Percentiles rank a stretch among this genome's conserved stretches.
phyloP scores from a whole-genome alignment of 108 stramenopile species.

The Fragilaria radians region DNA sequence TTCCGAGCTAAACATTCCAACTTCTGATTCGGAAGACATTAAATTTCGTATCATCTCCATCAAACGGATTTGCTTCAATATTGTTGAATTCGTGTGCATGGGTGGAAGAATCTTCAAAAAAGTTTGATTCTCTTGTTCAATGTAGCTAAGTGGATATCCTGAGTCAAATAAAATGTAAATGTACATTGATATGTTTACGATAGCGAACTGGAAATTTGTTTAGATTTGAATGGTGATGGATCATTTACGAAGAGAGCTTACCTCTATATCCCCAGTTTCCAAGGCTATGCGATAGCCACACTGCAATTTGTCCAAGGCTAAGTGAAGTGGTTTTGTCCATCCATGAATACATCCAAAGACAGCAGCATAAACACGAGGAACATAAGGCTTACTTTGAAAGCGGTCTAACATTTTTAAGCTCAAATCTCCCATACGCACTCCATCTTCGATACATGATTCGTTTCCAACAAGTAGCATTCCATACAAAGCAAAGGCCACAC shows the following conservation, averaged over 20 bases:
- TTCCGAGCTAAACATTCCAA: too few relatives aligned
- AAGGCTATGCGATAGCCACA: slow-evolving; percentile 15
- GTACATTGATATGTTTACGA: too few relatives aligned
- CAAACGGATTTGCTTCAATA: too few relatives aligned
- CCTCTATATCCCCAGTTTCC: slow-evolving; percentile 25
- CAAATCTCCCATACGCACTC: slow-evolving; percentile 34
- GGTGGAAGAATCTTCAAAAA: too few relatives aligned
- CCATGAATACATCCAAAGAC: slow-evolving; percentile 14
- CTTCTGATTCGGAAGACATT: too few relatives aligned
- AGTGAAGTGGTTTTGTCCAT: slow-evolving; percentile 10
- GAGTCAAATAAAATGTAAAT: background rate
- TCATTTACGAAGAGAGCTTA: background rate
- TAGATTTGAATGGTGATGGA: background rate
- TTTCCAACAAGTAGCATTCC: slow-evolving; percentile 20
- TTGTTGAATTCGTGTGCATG: too few relatives aligned
- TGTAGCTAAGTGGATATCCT: too few relatives aligned
- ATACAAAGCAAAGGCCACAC: slow-evolving; percentile 34
- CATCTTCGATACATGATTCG: slow-evolving; percentile 32
- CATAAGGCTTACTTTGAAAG: slow-evolving; percentile 11
- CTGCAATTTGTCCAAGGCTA: slow-evolving; percentile 9
- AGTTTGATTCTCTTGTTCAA: too few relatives aligned
- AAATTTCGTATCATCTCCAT: too few relatives aligned
- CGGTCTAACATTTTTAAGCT: slow-evolving; percentile 14
- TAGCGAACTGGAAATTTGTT: background rate
- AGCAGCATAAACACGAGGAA: slow-evolving; percentile 18